phyloP scores from a whole-genome alignment of 2,329 filamentous ascomycete species.

The Colletotrichum viniferum region DNA sequence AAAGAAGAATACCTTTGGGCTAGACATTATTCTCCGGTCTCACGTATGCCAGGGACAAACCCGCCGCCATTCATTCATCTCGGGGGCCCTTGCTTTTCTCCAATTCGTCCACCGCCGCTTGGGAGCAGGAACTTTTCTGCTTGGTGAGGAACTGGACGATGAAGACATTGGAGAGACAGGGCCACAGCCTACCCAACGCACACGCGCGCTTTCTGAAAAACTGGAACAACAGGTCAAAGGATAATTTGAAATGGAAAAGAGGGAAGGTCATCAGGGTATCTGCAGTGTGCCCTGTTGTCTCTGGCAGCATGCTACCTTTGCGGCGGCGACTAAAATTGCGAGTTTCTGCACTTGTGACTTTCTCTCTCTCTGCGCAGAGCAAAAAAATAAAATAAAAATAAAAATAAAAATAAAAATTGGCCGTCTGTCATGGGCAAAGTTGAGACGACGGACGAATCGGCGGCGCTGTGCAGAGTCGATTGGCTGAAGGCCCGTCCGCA shows the following conservation, averaged over 20 bases:
- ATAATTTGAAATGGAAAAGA: background rate
- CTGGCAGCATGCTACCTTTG: background rate
- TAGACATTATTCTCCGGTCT: conserved; percentile 2
- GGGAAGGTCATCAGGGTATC: conserved; percentile 7
- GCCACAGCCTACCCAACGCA: background rate
- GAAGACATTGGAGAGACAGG: background rate
- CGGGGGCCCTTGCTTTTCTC: background rate
- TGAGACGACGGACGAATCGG: conserved; percentile 20
- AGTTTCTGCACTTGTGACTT: background rate
- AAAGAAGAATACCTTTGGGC: background rate
- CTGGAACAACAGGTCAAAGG: background rate
- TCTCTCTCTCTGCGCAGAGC: background rate
- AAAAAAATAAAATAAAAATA: background rate
- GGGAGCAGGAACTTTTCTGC: background rate
- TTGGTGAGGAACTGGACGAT: background rate
- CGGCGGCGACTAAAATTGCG: background rate
- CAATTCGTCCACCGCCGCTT: background rate
- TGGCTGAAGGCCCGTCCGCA: conserved; percentile 12
- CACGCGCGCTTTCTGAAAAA: background rate
- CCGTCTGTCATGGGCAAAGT: conserved; percentile 17
- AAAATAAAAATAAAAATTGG: background rate
- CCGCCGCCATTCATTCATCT: background rate
- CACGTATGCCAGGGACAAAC: background rate
- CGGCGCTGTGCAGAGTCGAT: conserved; percentile 4
- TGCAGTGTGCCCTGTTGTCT: background rate